These are phyloP conservation scores for Fraxinus nigra DNA, from an alignment of 305 asterid species.

Conservation along the genomic window DNA sequence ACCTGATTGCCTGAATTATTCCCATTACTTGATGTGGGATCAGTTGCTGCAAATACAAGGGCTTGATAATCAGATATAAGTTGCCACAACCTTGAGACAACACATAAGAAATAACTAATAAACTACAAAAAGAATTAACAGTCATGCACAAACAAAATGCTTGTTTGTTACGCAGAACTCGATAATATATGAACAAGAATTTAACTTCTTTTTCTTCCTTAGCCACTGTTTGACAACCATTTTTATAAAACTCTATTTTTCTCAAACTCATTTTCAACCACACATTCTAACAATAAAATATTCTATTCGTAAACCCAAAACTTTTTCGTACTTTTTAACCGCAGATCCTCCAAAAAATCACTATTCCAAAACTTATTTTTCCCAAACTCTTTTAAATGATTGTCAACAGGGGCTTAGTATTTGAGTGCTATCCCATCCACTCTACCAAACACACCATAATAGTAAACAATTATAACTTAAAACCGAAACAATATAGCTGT, in stretches of 20 bases:
- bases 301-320: too few relatives aligned
- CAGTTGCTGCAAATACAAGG: slow-evolving; percentile 49
- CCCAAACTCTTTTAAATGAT: too few relatives aligned
- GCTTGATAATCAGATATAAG: slow-evolving; percentile 25
- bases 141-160: neutral
- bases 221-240: too few relatives aligned
- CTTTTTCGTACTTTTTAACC: too few relatives aligned
- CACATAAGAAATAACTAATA: slow-evolving; percentile 10
- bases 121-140: slow-evolving; percentile 9
- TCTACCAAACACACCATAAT: neutral
- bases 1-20: slow-evolving; percentile 40
- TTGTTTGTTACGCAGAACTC: neutral
- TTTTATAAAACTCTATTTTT: too few relatives aligned
- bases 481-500: neutral
- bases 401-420: too few relatives aligned
- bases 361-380: too few relatives aligned
- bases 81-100: slow-evolving; percentile 19
- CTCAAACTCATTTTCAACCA: too few relatives aligned
- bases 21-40: slow-evolving; percentile 51
- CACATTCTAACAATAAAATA: too few relatives aligned
- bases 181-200: neutral
- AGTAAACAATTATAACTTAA: neutral
- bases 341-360: too few relatives aligned
- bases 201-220: neutral
- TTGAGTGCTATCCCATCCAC: neutral